Evolutionary conservation across 1,284 basidiomycete genomes (phyloP).

Genomic region (Pseudozyma tsukubaensis): DNA sequence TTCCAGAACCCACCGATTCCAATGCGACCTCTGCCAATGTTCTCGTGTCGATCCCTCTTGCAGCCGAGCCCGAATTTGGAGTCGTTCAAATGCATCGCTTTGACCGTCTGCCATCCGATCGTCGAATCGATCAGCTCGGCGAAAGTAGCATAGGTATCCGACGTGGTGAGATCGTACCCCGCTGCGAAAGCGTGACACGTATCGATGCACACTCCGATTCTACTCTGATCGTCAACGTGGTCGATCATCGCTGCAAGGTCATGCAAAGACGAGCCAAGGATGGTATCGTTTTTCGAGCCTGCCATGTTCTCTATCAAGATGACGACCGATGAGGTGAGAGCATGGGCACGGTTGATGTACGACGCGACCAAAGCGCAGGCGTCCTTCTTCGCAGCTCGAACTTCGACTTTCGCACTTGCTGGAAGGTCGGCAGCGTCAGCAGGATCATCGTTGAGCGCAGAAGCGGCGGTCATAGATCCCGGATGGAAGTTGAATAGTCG

Average conservation of each 20-base stretch:
- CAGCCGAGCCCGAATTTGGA: slow-evolving; percentile 77
- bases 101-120: slow-evolving; percentile 79
- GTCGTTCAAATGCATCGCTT: slow-evolving; percentile 83
- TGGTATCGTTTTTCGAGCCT: slow-evolving; percentile 74
- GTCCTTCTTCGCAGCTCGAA: slow-evolving; percentile 74
- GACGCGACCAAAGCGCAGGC: slow-evolving; percentile 78
- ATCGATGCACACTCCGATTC: slow-evolving; percentile 86
- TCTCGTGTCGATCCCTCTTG: slow-evolving; percentile 83
- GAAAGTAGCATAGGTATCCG: slow-evolving; percentile 67
- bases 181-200: slow-evolving; percentile 89
- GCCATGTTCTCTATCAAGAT: slow-evolving; percentile 88
- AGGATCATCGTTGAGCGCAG: slow-evolving; percentile 3
- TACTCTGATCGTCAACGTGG: slow-evolving; percentile 77
- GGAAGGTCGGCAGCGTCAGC: slow-evolving; percentile 72
- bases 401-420: not conserved
- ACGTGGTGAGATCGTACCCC: slow-evolving; percentile 82
- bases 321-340: slow-evolving; percentile 76
- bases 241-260: slow-evolving; percentile 79
- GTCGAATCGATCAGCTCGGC: slow-evolving; percentile 76
- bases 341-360: slow-evolving; percentile 81
- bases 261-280: slow-evolving; percentile 79
- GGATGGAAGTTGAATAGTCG: slow-evolving; percentile 86
- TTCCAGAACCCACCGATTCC: slow-evolving; percentile 76
- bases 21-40: slow-evolving; percentile 82
- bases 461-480: slow-evolving; percentile 38